Evolutionary conservation across 1,284 basidiomycete species (phyloP).

Genomic region (Takashimella koratensis): DNA sequence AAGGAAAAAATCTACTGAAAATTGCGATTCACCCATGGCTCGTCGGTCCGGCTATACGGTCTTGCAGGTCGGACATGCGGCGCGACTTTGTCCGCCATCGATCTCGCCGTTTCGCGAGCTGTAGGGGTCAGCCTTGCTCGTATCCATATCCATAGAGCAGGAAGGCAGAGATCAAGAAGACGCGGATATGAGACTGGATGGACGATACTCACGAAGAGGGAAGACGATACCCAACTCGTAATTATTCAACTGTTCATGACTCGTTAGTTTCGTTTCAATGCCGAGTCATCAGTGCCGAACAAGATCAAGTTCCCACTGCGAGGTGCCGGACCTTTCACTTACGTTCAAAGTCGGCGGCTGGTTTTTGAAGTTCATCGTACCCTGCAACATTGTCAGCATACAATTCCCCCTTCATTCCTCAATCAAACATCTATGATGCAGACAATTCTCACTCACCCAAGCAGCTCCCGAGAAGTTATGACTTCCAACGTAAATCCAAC

Average conservation of each 20-base stretch:
- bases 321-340: background rate
- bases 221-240: constrained; percentile 49
- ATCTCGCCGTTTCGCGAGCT: constrained; percentile 28
- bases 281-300: no score
- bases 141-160: no score
- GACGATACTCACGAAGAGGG: constrained; percentile 34
- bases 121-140: background rate
- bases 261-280: background rate
- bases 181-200: background rate
- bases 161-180: no score
- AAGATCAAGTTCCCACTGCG: no score
- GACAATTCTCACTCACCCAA: constrained; percentile 47
- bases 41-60: constrained; percentile 32
- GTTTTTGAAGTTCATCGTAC: constrained; percentile 38
- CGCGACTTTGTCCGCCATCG: constrained; percentile 34
- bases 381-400: constrained; percentile 18
- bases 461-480: constrained; percentile 45
- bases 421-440: no score
- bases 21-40: constrained; percentile 38
- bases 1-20: no score
- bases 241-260: constrained; percentile 21
- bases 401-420: no score
- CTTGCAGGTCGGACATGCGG: constrained; percentile 40
- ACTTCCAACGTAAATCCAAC: constrained; percentile 46
- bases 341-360: constrained; percentile 25